Evolutionary conservation across 2,329 filamentous ascomycete genomes (phyloP).

Genomic region (Exophiala mesophila): DNA sequence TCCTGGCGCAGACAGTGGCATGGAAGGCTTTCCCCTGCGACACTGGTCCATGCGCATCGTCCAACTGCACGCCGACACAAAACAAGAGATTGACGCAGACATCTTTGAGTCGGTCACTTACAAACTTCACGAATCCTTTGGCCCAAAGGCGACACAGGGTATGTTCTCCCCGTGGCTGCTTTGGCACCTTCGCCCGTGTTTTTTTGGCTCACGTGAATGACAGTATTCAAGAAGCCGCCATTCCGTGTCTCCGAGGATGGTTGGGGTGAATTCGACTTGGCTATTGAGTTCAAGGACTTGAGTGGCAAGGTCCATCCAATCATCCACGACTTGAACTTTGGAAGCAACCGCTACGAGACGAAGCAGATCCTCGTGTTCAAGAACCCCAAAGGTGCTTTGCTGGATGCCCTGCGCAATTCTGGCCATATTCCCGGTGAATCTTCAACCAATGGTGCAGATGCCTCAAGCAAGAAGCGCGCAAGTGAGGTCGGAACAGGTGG

Average conservation of each 20-base stretch:
- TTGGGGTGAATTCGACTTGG: conserved; percentile 98
- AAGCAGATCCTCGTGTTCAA: conserved; percentile 79
- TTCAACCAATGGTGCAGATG: conserved; percentile 51
- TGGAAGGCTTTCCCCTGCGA: conserved; percentile 88
- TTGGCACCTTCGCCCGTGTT: conserved; percentile 3
- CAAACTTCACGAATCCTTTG: conserved; percentile 90
- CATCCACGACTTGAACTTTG: conserved; percentile 88
- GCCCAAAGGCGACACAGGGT: conserved; percentile 75
- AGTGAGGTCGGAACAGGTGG: conserved; percentile 41
- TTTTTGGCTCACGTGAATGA: not conserved
- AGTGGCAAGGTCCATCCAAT: conserved; percentile 83
- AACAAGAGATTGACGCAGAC: conserved; percentile 78
- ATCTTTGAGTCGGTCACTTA: conserved; percentile 92
- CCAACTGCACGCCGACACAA: conserved; percentile 53
- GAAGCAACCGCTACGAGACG: conserved; percentile 72
- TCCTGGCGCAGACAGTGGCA: conserved; percentile 72
- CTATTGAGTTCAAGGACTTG: conserved; percentile 68
- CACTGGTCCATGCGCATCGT: conserved; percentile 85
- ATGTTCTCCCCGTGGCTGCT: too few species aligned
- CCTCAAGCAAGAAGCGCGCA: conserved; percentile 56
- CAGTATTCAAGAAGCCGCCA: conserved; percentile 76
- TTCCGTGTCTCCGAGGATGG: conserved; percentile 91
- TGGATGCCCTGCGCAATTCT: conserved; percentile 73
- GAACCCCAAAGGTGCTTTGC: conserved; percentile 66
- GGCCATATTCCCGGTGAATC: conserved; percentile 72